These are phyloP conservation scores for Coprinellus micaceus DNA, from an alignment of 768 basidiomycete species.

Conservation along the genomic window DNA sequence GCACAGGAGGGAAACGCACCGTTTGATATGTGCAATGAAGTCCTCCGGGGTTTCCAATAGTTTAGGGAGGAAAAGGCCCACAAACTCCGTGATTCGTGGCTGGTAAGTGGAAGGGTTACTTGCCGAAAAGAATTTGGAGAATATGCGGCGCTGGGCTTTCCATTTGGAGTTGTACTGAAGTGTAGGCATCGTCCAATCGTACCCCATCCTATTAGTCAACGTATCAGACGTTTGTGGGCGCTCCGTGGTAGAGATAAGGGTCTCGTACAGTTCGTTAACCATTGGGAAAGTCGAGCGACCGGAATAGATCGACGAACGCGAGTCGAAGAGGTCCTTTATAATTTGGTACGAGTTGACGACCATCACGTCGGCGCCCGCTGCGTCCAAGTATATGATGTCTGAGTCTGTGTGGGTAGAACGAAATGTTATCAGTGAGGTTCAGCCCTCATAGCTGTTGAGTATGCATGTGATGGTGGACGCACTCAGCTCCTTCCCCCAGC, in stretches of 20 bases:
- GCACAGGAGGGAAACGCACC: background rate
- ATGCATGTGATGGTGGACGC: background rate
- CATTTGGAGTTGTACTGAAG: constrained; percentile 1
- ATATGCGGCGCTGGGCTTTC: constrained; percentile 7
- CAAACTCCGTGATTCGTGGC: constrained; percentile 1
- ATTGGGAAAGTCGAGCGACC: constrained; percentile 21
- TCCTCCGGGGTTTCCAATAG: constrained; percentile 9
- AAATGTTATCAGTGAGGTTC: background rate
- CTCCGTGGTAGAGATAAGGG: background rate
- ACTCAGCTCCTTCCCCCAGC: constrained; percentile 3
- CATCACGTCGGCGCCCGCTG: constrained; percentile 41
- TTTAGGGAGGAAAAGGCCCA: background rate
- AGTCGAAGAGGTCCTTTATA: constrained; percentile 53
- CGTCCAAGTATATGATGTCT: constrained; percentile 51
- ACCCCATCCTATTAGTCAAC: background rate
- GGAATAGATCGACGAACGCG: constrained; percentile 53
- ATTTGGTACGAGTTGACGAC: constrained; percentile 39
- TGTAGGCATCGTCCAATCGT: constrained; percentile 3
- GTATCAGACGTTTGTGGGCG: background rate
- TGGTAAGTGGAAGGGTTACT: background rate
- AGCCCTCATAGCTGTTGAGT: too few species aligned
- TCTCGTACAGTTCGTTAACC: constrained; percentile 3
- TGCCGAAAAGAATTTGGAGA: constrained; percentile 2
- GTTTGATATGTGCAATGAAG: constrained; percentile 5
- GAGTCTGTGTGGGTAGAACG: constrained; percentile 5